Evolutionary conservation across 768 basidiomycete species (phyloP).

Genomic region (Tephrocybe rancida): DNA sequence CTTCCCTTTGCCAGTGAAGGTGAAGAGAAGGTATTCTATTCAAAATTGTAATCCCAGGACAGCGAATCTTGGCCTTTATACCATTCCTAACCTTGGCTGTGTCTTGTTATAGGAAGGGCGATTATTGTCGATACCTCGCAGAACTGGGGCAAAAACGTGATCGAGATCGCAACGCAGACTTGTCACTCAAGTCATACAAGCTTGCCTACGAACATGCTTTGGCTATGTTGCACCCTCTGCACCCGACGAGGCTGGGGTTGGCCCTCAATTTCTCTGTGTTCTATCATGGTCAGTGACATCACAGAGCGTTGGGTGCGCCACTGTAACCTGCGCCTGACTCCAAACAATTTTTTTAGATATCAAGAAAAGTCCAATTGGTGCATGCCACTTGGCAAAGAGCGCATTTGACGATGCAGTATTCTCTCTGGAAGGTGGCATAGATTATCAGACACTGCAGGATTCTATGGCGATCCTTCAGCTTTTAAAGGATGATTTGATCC

Average conservation of each 20-base stretch:
- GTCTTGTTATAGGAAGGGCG: constrained; percentile 46
- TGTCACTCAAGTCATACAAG: constrained; percentile 85
- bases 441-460: constrained; percentile 57
- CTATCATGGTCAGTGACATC: constrained; percentile 57
- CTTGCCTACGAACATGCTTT: constrained; percentile 82
- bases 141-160: constrained; percentile 79
- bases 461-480: constrained; percentile 85
- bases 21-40: constrained; percentile 88
- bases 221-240: constrained; percentile 71
- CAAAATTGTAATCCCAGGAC: constrained; percentile 67
- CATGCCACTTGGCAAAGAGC: constrained; percentile 88
- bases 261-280: constrained; percentile 95
- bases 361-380: constrained; percentile 80
- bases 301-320: neutral
- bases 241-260: constrained; percentile 86
- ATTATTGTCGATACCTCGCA: constrained; percentile 90
- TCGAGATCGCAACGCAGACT: constrained; percentile 67
- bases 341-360: constrained; percentile 68
- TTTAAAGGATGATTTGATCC: constrained; percentile 80
- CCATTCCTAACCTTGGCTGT: neutral
- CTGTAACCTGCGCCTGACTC: neutral
- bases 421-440: constrained; percentile 45
- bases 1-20: constrained; percentile 60
- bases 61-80: neutral
- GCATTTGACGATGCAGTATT: constrained; percentile 90